A percentile compares a stretch with the other conserved stretches of the same genome.
Conservation (phyloP, 495 filamentous ascomycete genomes). For the Aspergillus sparsus region DNA sequence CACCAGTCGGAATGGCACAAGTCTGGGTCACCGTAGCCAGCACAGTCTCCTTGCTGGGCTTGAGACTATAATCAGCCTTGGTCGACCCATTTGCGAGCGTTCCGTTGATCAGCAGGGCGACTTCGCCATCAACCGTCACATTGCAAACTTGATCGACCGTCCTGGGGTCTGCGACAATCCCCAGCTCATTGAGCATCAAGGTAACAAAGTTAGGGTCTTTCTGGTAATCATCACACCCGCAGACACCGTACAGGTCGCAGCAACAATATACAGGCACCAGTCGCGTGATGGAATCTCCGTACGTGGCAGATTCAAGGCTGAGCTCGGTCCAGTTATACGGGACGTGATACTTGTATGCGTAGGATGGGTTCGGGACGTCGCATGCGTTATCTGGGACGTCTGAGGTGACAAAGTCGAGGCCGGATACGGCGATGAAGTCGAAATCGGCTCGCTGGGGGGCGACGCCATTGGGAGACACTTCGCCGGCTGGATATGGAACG, state of each 20-base stretch:
- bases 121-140: background rate
- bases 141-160: background rate
- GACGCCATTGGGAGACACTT: slow-evolving; percentile 2
- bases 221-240: slow-evolving; percentile 7
- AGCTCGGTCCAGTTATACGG: background rate
- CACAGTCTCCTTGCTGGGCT: background rate
- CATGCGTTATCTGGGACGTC: background rate
- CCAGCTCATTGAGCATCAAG: background rate
- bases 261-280: slow-evolving; percentile 2
- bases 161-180: background rate
- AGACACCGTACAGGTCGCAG: slow-evolving; percentile 3
- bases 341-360: slow-evolving; percentile 3
- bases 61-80: background rate
- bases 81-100: background rate
- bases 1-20: background rate
- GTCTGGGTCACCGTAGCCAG: background rate
- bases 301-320: background rate
- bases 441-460: background rate
- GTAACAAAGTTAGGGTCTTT: background rate
- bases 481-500: slow-evolving; percentile 1
- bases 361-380: slow-evolving; percentile 6
- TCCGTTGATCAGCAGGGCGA: background rate
- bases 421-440: background rate
- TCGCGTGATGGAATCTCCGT: background rate
- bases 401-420: background rate